phyloP scores from a whole-genome alignment of 805 yeast genomes.

The Metschnikowia gelsemii region DNA sequence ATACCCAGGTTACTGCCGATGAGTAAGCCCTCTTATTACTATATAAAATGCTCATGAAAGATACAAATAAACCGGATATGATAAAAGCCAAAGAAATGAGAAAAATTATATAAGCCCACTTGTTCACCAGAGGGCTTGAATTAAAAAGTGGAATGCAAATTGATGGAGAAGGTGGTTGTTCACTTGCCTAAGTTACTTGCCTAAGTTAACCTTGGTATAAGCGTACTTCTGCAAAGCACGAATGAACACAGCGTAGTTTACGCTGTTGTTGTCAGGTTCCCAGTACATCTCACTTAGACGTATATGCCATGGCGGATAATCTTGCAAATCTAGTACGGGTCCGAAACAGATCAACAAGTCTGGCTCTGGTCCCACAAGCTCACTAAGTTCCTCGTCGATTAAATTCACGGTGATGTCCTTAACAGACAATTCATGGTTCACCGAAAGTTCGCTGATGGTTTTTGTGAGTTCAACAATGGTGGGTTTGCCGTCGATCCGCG shows the following conservation, averaged over 20 bases:
- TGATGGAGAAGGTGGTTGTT: background rate
- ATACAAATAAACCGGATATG: too few species aligned
- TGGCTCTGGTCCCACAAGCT: constrained; percentile 87
- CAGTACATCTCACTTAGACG: constrained; percentile 87
- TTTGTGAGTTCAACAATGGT: constrained; percentile 85
- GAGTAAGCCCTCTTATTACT: too few species aligned
- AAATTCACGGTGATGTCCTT: constrained; percentile 71
- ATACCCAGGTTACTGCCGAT: too few species aligned
- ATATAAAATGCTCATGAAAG: too few species aligned
- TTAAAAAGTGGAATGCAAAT: constrained; percentile 11
- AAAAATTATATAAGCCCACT: too few species aligned
- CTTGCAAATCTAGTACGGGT: constrained; percentile 85
- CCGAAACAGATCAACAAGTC: constrained; percentile 83
- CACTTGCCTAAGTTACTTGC: constrained; percentile 58
- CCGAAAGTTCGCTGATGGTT: constrained; percentile 76
- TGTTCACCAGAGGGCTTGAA: too few species aligned
- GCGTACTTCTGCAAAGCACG: constrained; percentile 76
- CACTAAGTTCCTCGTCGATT: constrained; percentile 70
- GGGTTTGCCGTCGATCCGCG: constrained; percentile 82
- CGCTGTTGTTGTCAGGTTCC: constrained; percentile 82
- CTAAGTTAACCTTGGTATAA: constrained; percentile 82
- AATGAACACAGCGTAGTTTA: constrained; percentile 78
- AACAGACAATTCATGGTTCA: constrained; percentile 55
- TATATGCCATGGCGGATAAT: constrained; percentile 97
- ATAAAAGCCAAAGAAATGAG: background rate